Conservation (phyloP, 2,329 filamentous ascomycete genomes). For the Trichoderma hamatum region DNA sequence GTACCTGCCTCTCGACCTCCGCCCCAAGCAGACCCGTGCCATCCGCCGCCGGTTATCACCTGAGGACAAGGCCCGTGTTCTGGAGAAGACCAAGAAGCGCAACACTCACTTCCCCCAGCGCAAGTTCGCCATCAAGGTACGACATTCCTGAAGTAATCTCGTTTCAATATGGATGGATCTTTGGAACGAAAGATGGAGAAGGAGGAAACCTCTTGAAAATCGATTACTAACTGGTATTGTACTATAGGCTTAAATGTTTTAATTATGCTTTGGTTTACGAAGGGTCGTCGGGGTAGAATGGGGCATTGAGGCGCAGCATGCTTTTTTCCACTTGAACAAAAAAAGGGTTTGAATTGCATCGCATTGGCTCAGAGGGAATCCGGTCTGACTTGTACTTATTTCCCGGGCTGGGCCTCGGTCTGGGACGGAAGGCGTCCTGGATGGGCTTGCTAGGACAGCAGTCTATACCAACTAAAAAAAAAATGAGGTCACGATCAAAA, state of each 20-base stretch:
- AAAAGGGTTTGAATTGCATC: conserved; percentile 44
- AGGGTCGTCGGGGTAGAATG: conserved; percentile 41
- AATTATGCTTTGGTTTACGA: conserved; percentile 34
- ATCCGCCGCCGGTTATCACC: conserved; percentile 94
- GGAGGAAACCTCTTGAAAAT: background rate
- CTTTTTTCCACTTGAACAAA: conserved; percentile 40
- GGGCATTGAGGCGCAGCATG: conserved; percentile 44
- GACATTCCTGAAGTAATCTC: conserved; percentile 22
- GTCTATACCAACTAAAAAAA: conserved; percentile 38
- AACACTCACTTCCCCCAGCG: conserved; percentile 94
- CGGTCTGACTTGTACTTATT: conserved; percentile 46
- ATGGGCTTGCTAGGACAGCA: conserved; percentile 40
- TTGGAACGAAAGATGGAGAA: background rate
- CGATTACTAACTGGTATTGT: background rate
- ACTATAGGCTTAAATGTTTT: conserved; percentile 38
- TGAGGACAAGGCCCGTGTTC: conserved; percentile 81
- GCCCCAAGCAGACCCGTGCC: conserved; percentile 96
- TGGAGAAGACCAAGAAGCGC: conserved; percentile 98
- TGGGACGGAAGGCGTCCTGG: conserved; percentile 40
- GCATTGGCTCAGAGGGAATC: conserved; percentile 44
- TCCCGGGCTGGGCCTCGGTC: conserved; percentile 43
- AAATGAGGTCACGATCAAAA: conserved; percentile 46
- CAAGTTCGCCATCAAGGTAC: conserved; percentile 98
- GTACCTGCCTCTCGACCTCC: conserved; percentile 97
- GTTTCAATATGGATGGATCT: background rate